Base-by-base conservation (phyloP, 306 rosid species). In the Myrica gale region DNA sequence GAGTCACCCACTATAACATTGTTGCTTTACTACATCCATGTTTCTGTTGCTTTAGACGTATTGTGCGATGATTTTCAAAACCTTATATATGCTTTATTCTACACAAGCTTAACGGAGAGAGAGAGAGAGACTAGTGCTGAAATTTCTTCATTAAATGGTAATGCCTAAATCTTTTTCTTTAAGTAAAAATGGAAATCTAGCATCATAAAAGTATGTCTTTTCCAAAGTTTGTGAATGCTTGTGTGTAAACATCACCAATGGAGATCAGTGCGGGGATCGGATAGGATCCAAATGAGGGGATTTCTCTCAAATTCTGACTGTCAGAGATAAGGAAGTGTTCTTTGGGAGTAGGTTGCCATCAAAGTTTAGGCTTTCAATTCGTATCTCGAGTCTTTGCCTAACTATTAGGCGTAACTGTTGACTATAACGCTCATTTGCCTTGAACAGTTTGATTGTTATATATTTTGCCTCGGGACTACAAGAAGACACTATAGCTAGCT, bases 231-330 rank as follows among this genome's bases (percentile, higher is more conserved):
- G 57, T 61, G 69, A 85, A 69, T 68, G 90, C 78, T 77, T 66
- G 88, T 71, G 87, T 80, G 80, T 71, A 62, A 77, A 80, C 75
- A 73, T 53, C 41, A 72, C 42, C 42, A n/a, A 58, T 32, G 37
- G 37, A 32, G 37, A 68, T 47, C 57, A 42, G 56, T 39, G 37
- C 74, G 79, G 83, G 71, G 44, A 82, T 76, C 83, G 63, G 68
- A 52, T 83, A 88, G 90, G 90, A 79, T 83, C 86, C 13, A 83
- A 69, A 15, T 32, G 72, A 79, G 78, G 72, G 73, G 68, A 83
- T 83, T 81, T 83, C 76, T 70, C 81, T 32, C 37, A 32, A 62
- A 72, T 80, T 54, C 46, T 76, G 51, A 71, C 77, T 53, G 73
- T 12, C 53, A 69, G 66, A 71, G 44, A 54, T 20, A 73, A 55